Evolutionary conservation across 2,329 filamentous ascomycete genomes (phyloP).

Genomic region (Geosmithia morbida): DNA sequence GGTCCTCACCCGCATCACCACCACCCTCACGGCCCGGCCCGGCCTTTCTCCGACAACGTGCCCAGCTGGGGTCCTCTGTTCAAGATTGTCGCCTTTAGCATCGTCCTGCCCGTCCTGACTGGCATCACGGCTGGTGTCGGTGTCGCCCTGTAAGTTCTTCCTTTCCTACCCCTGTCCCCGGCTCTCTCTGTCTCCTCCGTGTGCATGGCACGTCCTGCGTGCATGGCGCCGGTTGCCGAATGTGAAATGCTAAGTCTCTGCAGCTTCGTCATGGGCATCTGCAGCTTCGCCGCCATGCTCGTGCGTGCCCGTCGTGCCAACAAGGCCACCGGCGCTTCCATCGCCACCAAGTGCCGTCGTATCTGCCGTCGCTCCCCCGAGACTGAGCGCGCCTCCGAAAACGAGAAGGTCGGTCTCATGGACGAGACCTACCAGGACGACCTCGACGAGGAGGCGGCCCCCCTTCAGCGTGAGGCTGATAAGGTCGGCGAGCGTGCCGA

Average conservation of each 20-base stretch:
- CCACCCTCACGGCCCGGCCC: background rate
- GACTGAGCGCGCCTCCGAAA: constrained; percentile 20
- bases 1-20: constrained; percentile 7
- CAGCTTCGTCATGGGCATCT: constrained; percentile 50
- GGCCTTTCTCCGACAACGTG: background rate
- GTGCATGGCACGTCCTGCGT: too few species aligned
- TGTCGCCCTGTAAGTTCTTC: constrained; percentile 42
- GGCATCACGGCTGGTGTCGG: constrained; percentile 55
- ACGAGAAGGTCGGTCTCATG: constrained; percentile 38
- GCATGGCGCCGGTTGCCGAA: background rate
- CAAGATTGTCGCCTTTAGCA: constrained; percentile 42
- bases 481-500: background rate
- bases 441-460: constrained; percentile 1
- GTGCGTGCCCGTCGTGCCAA: constrained; percentile 24
- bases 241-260: constrained; percentile 11
- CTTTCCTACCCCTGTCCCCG: background rate
- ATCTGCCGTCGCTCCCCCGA: constrained; percentile 17
- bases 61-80: constrained; percentile 31
- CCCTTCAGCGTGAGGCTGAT: constrained; percentile 12
- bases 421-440: constrained; percentile 15
- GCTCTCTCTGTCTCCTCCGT: too few species aligned
- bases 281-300: constrained; percentile 44
- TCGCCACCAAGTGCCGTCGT: constrained; percentile 7
- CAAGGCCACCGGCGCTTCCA: too few species aligned
- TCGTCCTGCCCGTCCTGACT: constrained; percentile 53